Conservation (phyloP, 2,329 filamentous ascomycete species). For the Colletotrichum liriopes region DNA sequence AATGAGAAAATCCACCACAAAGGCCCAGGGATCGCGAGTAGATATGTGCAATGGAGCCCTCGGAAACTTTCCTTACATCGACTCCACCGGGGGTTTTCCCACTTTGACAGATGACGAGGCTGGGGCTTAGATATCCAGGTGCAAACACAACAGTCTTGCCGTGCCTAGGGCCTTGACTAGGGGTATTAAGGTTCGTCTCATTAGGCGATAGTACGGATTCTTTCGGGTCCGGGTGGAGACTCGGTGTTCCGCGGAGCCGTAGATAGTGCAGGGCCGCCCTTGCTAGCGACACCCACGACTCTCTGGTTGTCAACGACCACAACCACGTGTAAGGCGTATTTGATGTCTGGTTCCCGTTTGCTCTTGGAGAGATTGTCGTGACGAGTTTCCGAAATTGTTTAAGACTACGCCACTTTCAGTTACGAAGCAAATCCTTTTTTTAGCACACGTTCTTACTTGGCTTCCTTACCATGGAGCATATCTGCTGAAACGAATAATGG, state of each 20-base stretch:
- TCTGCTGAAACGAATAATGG: not conserved
- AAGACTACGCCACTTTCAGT: not conserved
- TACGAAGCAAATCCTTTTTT: not conserved
- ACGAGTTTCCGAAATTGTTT: not conserved
- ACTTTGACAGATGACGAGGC: not conserved
- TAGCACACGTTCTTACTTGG: not conserved
- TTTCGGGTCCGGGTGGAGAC: slow-evolving; percentile 23
- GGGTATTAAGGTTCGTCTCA: slow-evolving; percentile 34
- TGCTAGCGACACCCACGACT: slow-evolving; percentile 7
- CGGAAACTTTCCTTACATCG: no score
- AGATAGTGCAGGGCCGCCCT: not conserved
- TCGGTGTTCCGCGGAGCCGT: slow-evolving; percentile 32
- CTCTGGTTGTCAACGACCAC: not conserved
- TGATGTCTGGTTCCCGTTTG: not conserved
- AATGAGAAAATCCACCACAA: not conserved
- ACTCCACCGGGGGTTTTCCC: not conserved
- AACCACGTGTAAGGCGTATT: not conserved
- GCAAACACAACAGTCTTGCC: not conserved
- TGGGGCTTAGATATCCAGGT: not conserved
- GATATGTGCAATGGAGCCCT: slow-evolving; percentile 9
- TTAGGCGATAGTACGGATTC: not conserved
- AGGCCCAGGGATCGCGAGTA: not conserved
- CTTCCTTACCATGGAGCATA: not conserved
- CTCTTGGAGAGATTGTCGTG: no score
- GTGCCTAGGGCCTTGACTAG: not conserved